phyloP scores from a whole-genome alignment of 164 flowering plant species.

The Vitis rotundifolia region DNA sequence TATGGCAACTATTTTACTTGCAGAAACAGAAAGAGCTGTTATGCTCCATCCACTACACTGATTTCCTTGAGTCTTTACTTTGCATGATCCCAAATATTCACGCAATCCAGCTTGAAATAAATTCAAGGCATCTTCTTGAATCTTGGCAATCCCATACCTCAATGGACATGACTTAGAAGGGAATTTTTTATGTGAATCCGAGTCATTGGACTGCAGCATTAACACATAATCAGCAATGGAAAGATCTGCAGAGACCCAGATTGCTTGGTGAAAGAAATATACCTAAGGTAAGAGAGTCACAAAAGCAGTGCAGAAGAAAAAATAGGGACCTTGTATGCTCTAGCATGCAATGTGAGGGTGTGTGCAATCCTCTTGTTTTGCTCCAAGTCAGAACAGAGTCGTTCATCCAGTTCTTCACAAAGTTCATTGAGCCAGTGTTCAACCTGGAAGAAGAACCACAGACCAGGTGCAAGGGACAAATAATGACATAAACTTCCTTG shows the following conservation, averaged over 20 bases:
- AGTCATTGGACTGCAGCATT: conserved; percentile 44
- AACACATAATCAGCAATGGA: conserved; percentile 13
- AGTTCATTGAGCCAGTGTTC: conserved; percentile 86
- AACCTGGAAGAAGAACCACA: conserved; percentile 46
- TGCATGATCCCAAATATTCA: conserved; percentile 60
- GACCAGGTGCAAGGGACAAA: background rate
- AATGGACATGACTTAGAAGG: conserved; percentile 92
- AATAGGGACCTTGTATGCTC: conserved; percentile 62
- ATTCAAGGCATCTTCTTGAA: conserved; percentile 82
- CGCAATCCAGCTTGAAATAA: conserved; percentile 80
- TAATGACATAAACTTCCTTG: background rate
- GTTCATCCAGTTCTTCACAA: conserved; percentile 86
- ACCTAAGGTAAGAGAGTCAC: background rate
- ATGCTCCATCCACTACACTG: conserved; percentile 63
- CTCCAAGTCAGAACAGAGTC: conserved; percentile 70
- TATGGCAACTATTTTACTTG: conserved; percentile 72
- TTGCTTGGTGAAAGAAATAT: background rate
- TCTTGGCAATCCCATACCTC: conserved; percentile 78
- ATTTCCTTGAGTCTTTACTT: conserved; percentile 36
- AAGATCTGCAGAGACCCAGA: conserved; percentile 1
- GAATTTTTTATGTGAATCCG: conserved; percentile 71
- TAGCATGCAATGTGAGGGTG: conserved; percentile 79
- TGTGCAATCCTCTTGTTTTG: conserved; percentile 85
- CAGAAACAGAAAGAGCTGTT: conserved; percentile 80
- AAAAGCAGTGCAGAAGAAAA: background rate